phyloP scores from a whole-genome alignment of 495 filamentous ascomycete genomes.

The Hyaloscypha finlandica region DNA sequence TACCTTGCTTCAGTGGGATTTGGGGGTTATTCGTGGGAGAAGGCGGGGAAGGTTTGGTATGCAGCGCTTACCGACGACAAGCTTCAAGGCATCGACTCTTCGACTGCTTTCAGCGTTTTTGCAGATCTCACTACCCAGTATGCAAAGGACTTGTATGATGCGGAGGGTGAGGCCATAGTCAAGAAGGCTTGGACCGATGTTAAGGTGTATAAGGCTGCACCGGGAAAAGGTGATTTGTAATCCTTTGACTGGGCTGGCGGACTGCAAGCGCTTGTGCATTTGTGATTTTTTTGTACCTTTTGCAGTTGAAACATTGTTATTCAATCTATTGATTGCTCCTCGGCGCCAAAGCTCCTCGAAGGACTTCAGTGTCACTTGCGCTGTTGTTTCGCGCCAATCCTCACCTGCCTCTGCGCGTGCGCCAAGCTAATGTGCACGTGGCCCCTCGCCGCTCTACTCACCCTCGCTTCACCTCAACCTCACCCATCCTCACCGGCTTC shows the following conservation, averaged over 20 bases:
- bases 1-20: conserved; percentile 11
- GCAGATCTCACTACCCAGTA: background rate
- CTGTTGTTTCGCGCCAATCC: no score
- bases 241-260: background rate
- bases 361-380: no score
- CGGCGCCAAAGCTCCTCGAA: no score
- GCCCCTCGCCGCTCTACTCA: no score
- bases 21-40: conserved; percentile 21
- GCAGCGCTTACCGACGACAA: conserved; percentile 1
- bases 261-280: background rate
- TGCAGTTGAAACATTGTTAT: background rate
- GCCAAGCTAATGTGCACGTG: no score
- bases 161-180: background rate
- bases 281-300: background rate
- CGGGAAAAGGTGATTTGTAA: background rate
- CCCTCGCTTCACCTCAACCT: no score
- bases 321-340: no score
- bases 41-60: conserved; percentile 20
- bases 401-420: no score
- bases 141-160: background rate
- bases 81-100: background rate
- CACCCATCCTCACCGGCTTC: no score
- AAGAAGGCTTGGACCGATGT: conserved; percentile 6
- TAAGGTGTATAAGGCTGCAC: background rate
- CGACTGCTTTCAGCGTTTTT: background rate